Base-by-base conservation (phyloP, 805 yeast species). In the Ogataea saltuana region DNA sequence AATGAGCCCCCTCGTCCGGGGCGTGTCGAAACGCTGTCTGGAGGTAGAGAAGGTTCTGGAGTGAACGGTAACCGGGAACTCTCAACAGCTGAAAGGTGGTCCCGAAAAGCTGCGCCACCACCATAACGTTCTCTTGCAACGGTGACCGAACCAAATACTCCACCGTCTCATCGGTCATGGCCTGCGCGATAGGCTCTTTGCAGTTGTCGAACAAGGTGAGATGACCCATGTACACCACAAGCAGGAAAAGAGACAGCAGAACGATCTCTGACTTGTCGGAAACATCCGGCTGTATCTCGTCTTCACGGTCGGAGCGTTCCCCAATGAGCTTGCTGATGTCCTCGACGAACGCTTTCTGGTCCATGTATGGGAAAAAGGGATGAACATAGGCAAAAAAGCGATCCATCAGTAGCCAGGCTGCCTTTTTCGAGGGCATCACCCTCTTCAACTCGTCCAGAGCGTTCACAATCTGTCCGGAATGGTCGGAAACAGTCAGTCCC, bases 281-380 rank as follows among this genome's bases (percentile, higher is more conserved):
- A 3, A 72, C 55, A 23, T 58, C 59, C 10, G 74, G 39, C 1
- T 49, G 40, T 3, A 70, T 46, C 9, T 49, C 50, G n/a, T 41
- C 58, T 26, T 65, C 70, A 21, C 52, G 50, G 45, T 50, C 46
- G 11, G 61, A 48, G 11, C 59, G 51, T 0, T 63, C 57, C 0
- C 74, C 74, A 3, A 77, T 53, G 1, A 76, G 60, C 4, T 45
- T 47, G 3, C 50, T 44, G 4, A 73, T 54, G 4, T 54, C 51
- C 3, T 53, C 54, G 2, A 49, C 37, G 41, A 75, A 75, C 27
- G 54, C 50, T 3, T 46, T 50, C 44, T 70, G 67, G 44, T 74
- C 77, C 16, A 76, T 31, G 37, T 59, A 74, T 1, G 82, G 81
- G 60, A 68, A 64, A 48, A 69, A 74, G 2, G 80, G 76, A 51